Evolutionary conservation across 2,329 filamentous ascomycete species (phyloP), one percentile per base, ranked within the genome.

Genomic region (Arthrobotrys conoides): DNA sequence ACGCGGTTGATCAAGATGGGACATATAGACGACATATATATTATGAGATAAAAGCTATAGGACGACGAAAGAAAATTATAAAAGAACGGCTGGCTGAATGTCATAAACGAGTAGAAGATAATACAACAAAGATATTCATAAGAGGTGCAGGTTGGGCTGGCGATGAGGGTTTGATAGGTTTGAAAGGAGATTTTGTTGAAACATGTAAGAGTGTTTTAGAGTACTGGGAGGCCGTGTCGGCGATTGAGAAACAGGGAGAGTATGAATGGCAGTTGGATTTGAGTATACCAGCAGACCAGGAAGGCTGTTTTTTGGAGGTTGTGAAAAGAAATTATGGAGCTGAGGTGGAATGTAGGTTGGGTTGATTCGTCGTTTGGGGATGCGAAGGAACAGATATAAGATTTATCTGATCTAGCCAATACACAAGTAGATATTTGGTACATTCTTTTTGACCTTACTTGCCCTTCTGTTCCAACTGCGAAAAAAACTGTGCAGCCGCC

Each of bases 61-160:
- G 71, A 22, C 33, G 9, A 41, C 38, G 46, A 18, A 75, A 68
- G 18, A 18, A 10, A 14, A 12, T 68, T 4, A 27, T 75, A 22
- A 68, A 2, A 8, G 18, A 59, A 6, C 20, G 44, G 4, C 20
- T 6, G 16, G 53, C 53, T 14, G 53, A 64, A 18, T 75, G 71
- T 27, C 63, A n/a, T 12, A 61, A 55, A 22, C 49, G 5, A 30
- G n/a, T 6, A 24, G 8, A 10, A 10, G n/a, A 1, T 8, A 20
- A 22, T 20, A 27, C 22, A 18, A n/a, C 48, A 16, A 49, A 27
- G 24, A 41, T 75, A 22, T 68, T 30, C 36, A 33, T 68, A 30
- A 51, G 30, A 49, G 64, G 71, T 2, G 64, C 64, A 10, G 61
- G 70, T 4, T 73, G 63, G 71, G 63, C 71, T 2, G 63, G 71